Conservation (phyloP, 2,329 filamentous ascomycete genomes). For the Venturia aucupariae region DNA sequence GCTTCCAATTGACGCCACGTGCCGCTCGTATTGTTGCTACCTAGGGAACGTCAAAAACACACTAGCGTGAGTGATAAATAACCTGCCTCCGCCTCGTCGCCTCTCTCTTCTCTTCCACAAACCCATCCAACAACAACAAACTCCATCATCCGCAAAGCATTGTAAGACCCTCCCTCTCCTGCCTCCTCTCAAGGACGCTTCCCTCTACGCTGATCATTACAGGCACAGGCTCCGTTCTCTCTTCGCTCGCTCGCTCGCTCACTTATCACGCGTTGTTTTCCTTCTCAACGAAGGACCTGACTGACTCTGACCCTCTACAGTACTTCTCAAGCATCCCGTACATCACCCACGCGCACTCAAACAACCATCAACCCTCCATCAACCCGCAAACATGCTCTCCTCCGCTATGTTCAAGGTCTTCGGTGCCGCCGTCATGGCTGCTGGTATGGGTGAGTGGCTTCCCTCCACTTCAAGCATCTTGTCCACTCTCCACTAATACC, state of each 20-base stretch:
- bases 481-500: neutral
- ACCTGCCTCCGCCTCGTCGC: neutral
- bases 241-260: neutral
- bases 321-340: constrained; percentile 5
- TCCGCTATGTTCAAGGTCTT: neutral
- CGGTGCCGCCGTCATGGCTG: neutral
- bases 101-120: neutral
- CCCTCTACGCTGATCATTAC: neutral
- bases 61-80: neutral
- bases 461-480: neutral
- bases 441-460: neutral
- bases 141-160: neutral
- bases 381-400: neutral
- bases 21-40: neutral
- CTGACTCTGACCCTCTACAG: neutral
- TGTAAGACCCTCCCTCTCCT: neutral
- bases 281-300: neutral
- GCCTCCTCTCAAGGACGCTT: neutral
- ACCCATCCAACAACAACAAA: neutral
- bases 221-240: neutral
- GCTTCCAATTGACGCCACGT: neutral
- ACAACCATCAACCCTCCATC: neutral
- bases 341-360: constrained; percentile 1
- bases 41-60: neutral
- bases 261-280: neutral